These are phyloP conservation scores for Kipferlia bialata DNA, from an alignment of 78 protist genomes.

Conservation along the genomic window DNA sequence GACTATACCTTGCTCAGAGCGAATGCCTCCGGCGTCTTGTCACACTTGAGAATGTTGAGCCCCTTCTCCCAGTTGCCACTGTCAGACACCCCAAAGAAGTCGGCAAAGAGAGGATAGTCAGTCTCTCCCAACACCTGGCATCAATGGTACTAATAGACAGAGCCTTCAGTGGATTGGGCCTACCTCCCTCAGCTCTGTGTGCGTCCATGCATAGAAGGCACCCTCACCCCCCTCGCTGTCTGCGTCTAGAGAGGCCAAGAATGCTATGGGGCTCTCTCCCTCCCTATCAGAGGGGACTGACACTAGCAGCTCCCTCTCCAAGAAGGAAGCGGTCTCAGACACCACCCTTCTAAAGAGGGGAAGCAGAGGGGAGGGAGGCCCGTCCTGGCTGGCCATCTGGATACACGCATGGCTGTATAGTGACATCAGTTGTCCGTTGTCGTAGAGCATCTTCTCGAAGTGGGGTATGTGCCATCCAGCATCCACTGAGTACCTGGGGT, in stretches of 20 bases:
- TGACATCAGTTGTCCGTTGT: conserved; percentile 33
- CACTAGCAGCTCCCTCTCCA: not conserved
- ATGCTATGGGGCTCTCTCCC: conserved; percentile 22
- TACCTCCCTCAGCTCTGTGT: conserved; percentile 9
- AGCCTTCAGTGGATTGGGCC: not conserved
- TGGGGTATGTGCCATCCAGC: conserved; percentile 49
- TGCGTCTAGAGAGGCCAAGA: conserved; percentile 56
- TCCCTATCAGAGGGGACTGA: too few relatives aligned
- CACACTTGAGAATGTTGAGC: too few relatives aligned
- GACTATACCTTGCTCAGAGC: too few relatives aligned
- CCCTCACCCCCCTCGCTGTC: conserved; percentile 49
- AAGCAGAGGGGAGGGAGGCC: too few relatives aligned
- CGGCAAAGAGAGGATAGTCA: too few relatives aligned
- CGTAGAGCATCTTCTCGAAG: conserved; percentile 67
- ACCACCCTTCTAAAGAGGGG: too few relatives aligned
- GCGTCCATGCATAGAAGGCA: conserved; percentile 48
- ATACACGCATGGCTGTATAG: not conserved
- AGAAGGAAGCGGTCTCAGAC: not conserved
- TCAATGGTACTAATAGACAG: too few relatives aligned
- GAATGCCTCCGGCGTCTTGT: too few relatives aligned
- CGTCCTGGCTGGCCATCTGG: not conserved
- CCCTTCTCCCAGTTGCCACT: too few relatives aligned
- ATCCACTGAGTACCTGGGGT: not conserved
- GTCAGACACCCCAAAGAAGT: too few relatives aligned
- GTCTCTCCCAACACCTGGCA: too few relatives aligned